Base-by-base conservation (phyloP, 1,284 basidiomycete species). In the Salmacisia buchloeana region DNA sequence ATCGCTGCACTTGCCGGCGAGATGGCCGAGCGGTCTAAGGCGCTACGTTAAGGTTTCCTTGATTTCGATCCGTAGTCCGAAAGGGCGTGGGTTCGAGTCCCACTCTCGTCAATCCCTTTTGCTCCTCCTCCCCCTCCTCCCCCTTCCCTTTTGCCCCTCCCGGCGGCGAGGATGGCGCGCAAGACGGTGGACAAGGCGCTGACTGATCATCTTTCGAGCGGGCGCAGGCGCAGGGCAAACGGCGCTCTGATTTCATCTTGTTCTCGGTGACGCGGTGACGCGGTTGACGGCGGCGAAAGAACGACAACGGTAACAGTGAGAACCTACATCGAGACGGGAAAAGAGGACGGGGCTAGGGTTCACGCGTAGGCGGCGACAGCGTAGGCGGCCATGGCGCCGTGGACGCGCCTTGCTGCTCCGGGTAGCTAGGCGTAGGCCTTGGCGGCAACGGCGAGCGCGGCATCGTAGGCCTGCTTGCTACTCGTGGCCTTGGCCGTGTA, bases 81-180 rank as follows among this genome's bases (percentile, higher is more conserved):
- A 82, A 81, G 84, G 85, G 85, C 85, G 84, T 85, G 86, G 84
- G 85, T 86, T 86, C 85, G 84, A 86, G 85, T 86, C 85, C 84
- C 85, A 84, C 84, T 85, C 83, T 86, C 83, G 35, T 38, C 7
- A 7, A 38, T 38, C 7, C 15, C 9, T 38, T 9, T n/a, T n/a
- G n/a, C n/a, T n/a, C n/a, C n/a, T n/a, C n/a, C n/a, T n/a, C n/a
- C n/a, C n/a, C n/a, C n/a, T 43, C 39, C 23, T 4, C 23, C 5
- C 39, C 39, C 39, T 18, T 4, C 41, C 18, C 41, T 21, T 43
- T 15, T 18, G 15, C 7, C 41, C 41, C 7, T 43, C 18, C 12
- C 23, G 41, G 12, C n/a, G n/a, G n/a, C n/a, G n/a, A n/a, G n/a
- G n/a, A n/a, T n/a, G n/a, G n/a, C n/a, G n/a, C n/a, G n/a, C n/a